These are phyloP conservation scores for Pilaira anomala DNA, from an alignment of 192 early-diverging fungal species.

Conservation along the genomic window DNA sequence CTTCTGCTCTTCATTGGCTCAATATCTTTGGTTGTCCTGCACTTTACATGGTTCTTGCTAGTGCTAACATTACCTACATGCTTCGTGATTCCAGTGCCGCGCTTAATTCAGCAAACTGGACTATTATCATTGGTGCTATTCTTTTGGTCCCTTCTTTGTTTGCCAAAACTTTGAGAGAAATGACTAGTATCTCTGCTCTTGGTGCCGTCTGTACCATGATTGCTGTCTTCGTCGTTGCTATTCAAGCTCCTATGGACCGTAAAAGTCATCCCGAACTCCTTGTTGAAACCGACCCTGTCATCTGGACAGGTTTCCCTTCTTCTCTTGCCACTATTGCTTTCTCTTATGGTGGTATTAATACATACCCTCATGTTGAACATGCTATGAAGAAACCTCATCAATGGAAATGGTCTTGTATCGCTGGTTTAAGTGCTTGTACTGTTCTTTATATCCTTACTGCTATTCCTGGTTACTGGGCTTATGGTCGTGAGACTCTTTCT, in stretches of 20 bases:
- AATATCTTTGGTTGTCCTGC: constrained; percentile 67
- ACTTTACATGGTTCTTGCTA: constrained; percentile 73
- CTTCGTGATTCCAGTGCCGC: constrained; percentile 32
- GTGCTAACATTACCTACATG: constrained; percentile 64
- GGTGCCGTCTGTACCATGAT: constrained; percentile 74
- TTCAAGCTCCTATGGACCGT: constrained; percentile 54
- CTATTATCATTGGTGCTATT: constrained; percentile 54
- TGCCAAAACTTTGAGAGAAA: constrained; percentile 75
- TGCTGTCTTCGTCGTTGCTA: constrained; percentile 68
- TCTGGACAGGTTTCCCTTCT: constrained; percentile 66
- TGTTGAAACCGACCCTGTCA: constrained; percentile 48
- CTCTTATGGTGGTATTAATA: constrained; percentile 80
- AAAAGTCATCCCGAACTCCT: constrained; percentile 34
- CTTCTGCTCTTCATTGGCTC: constrained; percentile 57
- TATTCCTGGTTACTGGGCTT: constrained; percentile 68
- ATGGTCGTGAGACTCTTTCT: constrained; percentile 60
- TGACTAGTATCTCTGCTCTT: constrained; percentile 70
- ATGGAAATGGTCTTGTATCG: constrained; percentile 66
- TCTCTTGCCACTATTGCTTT: constrained; percentile 80
- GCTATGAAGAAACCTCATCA: constrained; percentile 69
- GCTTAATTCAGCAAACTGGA: constrained; percentile 51
- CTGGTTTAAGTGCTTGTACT: constrained; percentile 62
- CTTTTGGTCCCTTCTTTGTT: constrained; percentile 75
- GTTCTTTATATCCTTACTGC: constrained; percentile 69
- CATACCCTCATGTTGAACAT: constrained; percentile 82